Base-by-base conservation (phyloP, 2,329 filamentous ascomycete genomes). In the Alternaria longipes region DNA sequence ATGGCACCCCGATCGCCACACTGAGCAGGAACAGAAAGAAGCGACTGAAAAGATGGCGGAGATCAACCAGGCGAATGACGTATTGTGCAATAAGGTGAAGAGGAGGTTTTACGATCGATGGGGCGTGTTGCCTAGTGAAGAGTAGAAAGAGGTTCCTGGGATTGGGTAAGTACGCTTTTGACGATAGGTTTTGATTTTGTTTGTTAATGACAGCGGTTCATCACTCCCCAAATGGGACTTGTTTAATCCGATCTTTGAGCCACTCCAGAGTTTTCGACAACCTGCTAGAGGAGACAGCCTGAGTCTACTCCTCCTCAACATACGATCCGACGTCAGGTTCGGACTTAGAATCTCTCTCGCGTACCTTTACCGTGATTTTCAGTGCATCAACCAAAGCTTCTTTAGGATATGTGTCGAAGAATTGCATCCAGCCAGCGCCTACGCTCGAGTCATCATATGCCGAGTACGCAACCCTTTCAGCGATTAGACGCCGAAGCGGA, bases 1-100 rank as follows among this genome's bases (percentile, higher is more conserved):
- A 76, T 97, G 88, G 76, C 95, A 98, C 75, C 95, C 95, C 18
- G 95, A 99, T 56, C 66, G 71, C 8, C 66, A 57, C 14, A 8
- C 3, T n/a, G 63, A 38, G 5, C 57, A 18, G 6, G 56, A 67
- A 1, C 59, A 62, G 47, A 38, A 59, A 6, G 28, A 24, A 22
- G 71, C 73, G 20, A 72, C 67, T 16, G 50, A 61, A n/a, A 65
- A 50, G 36, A 72, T 72, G 70, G 65, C 70, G 2, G 54, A 63
- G 38, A 71, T 72, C 22, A 73, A 72, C 38, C 60, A 61, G 20
- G 70, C 70, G 6, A 57, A 61, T 18, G 67, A 72, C 46, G 52
- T 71, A 0, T 28, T 73, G 49, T 49, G 55, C 18, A 63, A 72
- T 54, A 11, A 44, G 30, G 24, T 50, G 22, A 41, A 55, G 59